Evolutionary conservation across 169 alveolate genomes (phyloP).

Genomic region (Besnoitia besnoiti): DNA sequence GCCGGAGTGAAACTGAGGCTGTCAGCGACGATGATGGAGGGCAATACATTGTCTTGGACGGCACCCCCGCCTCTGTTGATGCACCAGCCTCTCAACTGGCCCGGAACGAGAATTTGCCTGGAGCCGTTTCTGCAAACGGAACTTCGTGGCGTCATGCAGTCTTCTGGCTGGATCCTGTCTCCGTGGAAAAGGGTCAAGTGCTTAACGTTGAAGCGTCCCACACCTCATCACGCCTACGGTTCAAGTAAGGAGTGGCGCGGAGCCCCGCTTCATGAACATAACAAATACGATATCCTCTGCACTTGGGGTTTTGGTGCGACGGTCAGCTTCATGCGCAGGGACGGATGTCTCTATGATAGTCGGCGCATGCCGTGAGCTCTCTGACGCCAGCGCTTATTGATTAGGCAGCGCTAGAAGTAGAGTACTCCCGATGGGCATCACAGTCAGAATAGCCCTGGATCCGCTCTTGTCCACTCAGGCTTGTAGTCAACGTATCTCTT

Average conservation of each 20-base stretch:
- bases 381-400: too few relatives aligned
- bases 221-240: slow-evolving; percentile 29
- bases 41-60: neutral
- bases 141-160: slow-evolving; percentile 1
- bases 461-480: too few relatives aligned
- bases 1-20: neutral
- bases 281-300: too few relatives aligned
- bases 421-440: too few relatives aligned
- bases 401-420: too few relatives aligned
- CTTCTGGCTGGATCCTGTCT: slow-evolving; percentile 27
- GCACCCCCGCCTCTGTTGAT: neutral
- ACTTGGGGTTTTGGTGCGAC: too few relatives aligned
- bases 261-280: too few relatives aligned
- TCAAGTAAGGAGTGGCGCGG: slow-evolving; percentile 38
- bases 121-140: neutral
- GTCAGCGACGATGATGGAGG: neutral
- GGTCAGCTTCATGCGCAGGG: too few relatives aligned
- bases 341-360: too few relatives aligned
- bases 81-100: neutral
- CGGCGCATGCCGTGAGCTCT: too few relatives aligned
- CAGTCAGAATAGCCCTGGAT: too few relatives aligned
- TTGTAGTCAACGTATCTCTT: too few relatives aligned
- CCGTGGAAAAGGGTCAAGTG: neutral
- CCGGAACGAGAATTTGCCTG: neutral
- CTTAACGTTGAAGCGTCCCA: slow-evolving; percentile 13